phyloP scores from a whole-genome alignment of 1,284 basidiomycete species.

The Trichosporon sp. region DNA sequence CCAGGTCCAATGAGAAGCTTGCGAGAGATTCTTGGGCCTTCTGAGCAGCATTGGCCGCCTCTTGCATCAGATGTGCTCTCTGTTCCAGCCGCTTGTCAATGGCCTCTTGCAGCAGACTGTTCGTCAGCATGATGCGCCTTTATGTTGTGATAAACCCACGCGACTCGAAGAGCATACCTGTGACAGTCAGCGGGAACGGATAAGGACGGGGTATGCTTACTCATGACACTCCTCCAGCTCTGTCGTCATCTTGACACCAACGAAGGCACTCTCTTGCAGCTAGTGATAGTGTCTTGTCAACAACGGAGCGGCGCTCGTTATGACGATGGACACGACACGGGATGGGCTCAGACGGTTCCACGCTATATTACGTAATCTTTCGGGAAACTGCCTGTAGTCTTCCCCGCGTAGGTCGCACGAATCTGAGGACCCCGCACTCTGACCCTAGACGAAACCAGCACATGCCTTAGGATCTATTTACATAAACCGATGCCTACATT shows the following conservation, averaged over 20 bases:
- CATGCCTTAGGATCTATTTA: too few species aligned
- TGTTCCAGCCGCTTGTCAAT: constrained; percentile 30
- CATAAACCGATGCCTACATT: too few species aligned
- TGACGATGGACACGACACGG: constrained; percentile 15
- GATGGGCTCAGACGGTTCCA: not conserved
- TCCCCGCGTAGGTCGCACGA: too few species aligned
- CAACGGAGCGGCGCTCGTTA: not conserved
- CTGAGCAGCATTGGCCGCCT: constrained; percentile 19
- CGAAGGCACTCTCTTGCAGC: not conserved
- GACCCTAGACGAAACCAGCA: too few species aligned
- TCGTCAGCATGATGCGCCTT: constrained; percentile 13
- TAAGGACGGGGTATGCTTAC: not conserved
- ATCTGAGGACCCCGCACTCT: too few species aligned
- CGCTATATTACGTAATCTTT: constrained; percentile 1
- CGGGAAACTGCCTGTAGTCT: not conserved
- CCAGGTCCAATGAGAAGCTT: constrained; percentile 45
- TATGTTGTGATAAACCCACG: constrained; percentile 33
- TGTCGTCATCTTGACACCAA: constrained; percentile 11
- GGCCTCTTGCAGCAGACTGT: constrained; percentile 40
- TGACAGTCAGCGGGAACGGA: not conserved
- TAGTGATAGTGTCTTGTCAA: not conserved
- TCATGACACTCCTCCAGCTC: constrained; percentile 17
- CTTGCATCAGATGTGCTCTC: constrained; percentile 6
- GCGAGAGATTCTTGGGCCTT: constrained; percentile 34
- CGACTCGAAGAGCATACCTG: constrained; percentile 47